phyloP scores from a whole-genome alignment of 208 protist species.

The Crithidia sp. region DNA sequence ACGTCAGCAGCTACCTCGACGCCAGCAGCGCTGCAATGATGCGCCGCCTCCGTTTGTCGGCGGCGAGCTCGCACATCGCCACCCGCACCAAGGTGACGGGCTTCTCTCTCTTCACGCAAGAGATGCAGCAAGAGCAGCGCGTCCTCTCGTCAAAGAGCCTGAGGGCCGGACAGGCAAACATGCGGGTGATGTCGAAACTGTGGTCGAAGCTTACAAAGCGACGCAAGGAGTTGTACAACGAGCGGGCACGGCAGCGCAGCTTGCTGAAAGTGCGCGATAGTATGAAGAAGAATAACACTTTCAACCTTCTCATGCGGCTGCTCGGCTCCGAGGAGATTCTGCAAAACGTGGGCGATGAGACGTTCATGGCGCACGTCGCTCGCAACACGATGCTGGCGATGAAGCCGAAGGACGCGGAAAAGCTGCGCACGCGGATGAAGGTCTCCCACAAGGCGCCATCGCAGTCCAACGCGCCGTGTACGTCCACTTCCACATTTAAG shows the following conservation, averaged over 20 bases:
- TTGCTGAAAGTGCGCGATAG: slow-evolving; percentile 29
- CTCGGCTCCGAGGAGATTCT: slow-evolving; percentile 42
- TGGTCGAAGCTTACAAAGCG: slow-evolving; percentile 40
- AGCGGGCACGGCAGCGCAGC: slow-evolving; percentile 37
- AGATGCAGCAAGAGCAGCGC: slow-evolving; percentile 39
- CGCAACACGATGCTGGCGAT: slow-evolving; percentile 57
- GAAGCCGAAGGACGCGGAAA: slow-evolving; percentile 27
- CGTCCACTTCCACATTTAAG: slow-evolving; percentile 3
- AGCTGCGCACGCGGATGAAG: slow-evolving; percentile 39
- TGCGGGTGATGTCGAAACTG: slow-evolving; percentile 45
- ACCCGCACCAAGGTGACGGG: slow-evolving; percentile 56
- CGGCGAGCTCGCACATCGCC: slow-evolving; percentile 5
- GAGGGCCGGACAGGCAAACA: slow-evolving; percentile 39
- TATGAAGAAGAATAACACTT: slow-evolving; percentile 57
- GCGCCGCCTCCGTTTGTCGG: slow-evolving; percentile 19
- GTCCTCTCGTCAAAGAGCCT: slow-evolving; percentile 45
- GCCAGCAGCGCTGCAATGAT: slow-evolving; percentile 20
- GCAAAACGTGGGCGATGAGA: slow-evolving; percentile 47
- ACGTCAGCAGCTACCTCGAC: neutral
- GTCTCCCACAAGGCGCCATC: neutral
- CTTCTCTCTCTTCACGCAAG: slow-evolving; percentile 61
- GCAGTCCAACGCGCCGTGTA: neutral
- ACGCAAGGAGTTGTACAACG: slow-evolving; percentile 50
- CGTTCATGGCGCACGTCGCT: slow-evolving; percentile 54
- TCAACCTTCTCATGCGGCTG: slow-evolving; percentile 76